Conservation (phyloP, 495 filamentous ascomycete species). For the Aspergillus panamensis region DNA sequence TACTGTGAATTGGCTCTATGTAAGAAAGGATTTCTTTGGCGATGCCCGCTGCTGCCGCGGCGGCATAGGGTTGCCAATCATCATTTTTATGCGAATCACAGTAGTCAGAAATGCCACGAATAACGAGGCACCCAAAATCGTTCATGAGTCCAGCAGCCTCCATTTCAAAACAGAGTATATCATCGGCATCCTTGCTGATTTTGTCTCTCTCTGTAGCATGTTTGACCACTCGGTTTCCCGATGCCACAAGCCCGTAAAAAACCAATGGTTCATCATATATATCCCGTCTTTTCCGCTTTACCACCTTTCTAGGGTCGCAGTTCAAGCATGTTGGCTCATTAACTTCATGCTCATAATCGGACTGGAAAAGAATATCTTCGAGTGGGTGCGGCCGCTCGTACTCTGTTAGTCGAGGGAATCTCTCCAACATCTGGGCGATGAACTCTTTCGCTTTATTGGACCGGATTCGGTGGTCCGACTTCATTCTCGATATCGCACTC, state of each 20-base stretch:
- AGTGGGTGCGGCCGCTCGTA: background rate
- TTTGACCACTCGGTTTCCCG: constrained; percentile 34
- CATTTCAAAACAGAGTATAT: constrained; percentile 33
- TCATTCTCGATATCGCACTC: background rate
- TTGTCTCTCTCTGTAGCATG: constrained; percentile 8
- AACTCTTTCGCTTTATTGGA: background rate
- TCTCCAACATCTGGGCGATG: background rate
- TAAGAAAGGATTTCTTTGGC: background rate
- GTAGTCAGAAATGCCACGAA: background rate
- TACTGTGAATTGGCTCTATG: background rate
- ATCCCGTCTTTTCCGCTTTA: background rate
- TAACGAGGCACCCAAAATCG: background rate
- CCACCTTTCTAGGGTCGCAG: background rate
- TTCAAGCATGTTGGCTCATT: background rate
- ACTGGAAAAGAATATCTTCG: background rate
- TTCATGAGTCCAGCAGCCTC: background rate
- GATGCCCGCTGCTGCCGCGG: too few species aligned
- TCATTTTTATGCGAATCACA: background rate
- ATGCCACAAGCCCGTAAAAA: constrained; percentile 39
- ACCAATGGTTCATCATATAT: constrained; percentile 10
- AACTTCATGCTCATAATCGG: background rate
- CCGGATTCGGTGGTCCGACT: background rate
- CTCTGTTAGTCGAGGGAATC: background rate
- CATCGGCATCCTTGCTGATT: constrained; percentile 1
- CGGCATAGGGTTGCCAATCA: background rate